Evolutionary conservation across 1,284 basidiomycete species (phyloP).

Genomic region (Rhodotorula sp.): DNA sequence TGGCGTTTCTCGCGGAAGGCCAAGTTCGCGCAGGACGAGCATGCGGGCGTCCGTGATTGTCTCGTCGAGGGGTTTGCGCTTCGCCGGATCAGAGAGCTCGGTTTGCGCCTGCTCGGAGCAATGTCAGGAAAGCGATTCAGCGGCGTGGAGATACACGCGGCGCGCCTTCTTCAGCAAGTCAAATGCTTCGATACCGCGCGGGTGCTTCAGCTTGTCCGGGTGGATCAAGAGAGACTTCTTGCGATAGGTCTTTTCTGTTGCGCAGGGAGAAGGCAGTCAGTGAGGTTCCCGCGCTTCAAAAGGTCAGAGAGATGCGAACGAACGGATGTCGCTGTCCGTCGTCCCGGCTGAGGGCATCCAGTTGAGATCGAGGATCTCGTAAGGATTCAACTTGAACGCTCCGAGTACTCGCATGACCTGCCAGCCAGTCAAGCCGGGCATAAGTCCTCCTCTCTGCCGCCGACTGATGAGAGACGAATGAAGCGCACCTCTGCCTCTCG

Average conservation of each 20-base stretch:
- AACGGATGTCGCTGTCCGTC: conserved; percentile 54
- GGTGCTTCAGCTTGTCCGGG: conserved; percentile 59
- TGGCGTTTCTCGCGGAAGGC: conserved; percentile 46
- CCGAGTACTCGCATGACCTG: conserved; percentile 56
- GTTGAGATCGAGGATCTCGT: conserved; percentile 57
- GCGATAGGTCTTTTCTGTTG: conserved; percentile 55
- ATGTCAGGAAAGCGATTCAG: not conserved
- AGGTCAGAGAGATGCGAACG: not conserved
- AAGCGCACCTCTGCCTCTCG: conserved; percentile 36
- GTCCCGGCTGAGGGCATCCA: conserved; percentile 40
- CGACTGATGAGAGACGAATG: not conserved
- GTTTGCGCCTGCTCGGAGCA: conserved; percentile 42
- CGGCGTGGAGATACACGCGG: conserved; percentile 18
- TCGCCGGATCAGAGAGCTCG: conserved; percentile 47
- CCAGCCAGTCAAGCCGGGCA: too few species aligned
- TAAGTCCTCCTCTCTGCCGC: too few species aligned
- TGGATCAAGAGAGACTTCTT: conserved; percentile 60
- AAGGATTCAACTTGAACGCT: conserved; percentile 59
- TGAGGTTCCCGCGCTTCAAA: not conserved
- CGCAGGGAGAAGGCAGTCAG: too few species aligned
- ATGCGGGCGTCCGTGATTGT: conserved; percentile 49
- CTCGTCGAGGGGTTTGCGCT: conserved; percentile 49
- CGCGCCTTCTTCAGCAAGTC: conserved; percentile 58
- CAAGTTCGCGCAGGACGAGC: conserved; percentile 48
- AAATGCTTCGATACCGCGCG: conserved; percentile 57